Evolutionary conservation across 2,329 filamentous ascomycete genomes (phyloP).

Genomic region (Ophiostoma ulmi): DNA sequence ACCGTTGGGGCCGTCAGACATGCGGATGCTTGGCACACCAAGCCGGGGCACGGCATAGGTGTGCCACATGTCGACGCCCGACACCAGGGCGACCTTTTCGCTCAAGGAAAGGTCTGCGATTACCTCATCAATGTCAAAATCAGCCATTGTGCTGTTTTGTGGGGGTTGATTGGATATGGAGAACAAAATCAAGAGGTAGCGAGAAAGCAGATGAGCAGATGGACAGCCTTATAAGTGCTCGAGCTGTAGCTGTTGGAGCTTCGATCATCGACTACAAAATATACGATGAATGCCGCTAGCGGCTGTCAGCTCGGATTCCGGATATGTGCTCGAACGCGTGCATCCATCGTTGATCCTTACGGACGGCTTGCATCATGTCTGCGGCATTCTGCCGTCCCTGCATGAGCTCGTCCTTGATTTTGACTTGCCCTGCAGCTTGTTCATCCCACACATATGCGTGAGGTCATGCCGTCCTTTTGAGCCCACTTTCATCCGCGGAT

Average conservation of each 20-base stretch:
- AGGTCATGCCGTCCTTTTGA: neutral
- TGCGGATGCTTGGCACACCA: conserved; percentile 33
- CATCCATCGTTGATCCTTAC: neutral
- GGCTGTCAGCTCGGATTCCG: neutral
- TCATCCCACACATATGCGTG: neutral
- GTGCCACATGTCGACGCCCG: conserved; percentile 33
- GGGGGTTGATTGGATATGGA: neutral
- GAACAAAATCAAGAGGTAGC: neutral
- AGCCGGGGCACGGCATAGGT: conserved; percentile 32
- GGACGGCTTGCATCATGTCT: neutral
- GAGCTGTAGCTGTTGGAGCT: neutral
- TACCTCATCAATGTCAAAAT: conserved; percentile 21
- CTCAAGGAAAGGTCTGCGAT: conserved; percentile 19
- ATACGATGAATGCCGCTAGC: neutral
- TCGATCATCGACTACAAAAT: neutral
- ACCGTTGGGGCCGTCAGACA: conserved; percentile 36
- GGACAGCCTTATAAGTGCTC: neutral
- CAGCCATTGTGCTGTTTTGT: conserved; percentile 1
- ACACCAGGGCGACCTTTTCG: conserved; percentile 28
- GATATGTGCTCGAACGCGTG: neutral
- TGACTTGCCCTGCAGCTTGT: neutral
- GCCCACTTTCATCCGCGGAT: conserved; percentile 10
- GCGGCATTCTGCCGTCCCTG: neutral
- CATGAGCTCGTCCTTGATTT: neutral
- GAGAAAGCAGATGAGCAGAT: neutral